A percentile compares a stretch with the other conserved stretches of the same genome.
These are phyloP conservation scores for Nakazawaea pomicola DNA, from an alignment of 805 yeast species.

Conservation along the genomic window DNA sequence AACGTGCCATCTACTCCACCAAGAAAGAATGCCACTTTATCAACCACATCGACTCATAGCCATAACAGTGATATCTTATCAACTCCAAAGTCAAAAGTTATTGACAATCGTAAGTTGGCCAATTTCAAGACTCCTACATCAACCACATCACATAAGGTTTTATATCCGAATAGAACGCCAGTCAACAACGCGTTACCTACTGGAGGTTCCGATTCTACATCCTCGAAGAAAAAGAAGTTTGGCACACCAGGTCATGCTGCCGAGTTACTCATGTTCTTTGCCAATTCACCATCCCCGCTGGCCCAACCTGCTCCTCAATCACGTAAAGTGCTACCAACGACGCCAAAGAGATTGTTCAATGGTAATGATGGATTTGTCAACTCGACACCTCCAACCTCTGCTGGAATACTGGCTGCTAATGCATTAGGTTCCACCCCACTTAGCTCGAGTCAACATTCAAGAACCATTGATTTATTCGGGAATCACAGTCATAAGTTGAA, in stretches of 20 bases:
- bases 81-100: conserved; percentile 25
- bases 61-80: conserved; percentile 23
- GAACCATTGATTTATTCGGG: conserved; percentile 7
- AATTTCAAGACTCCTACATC: conserved; percentile 25
- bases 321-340: conserved; percentile 9
- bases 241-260: conserved; percentile 58
- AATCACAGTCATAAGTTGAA: neutral
- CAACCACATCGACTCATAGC: conserved; percentile 16
- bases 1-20: conserved; percentile 17
- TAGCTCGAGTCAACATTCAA: conserved; percentile 7
- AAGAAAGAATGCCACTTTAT: conserved; percentile 27
- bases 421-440: conserved; percentile 13
- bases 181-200: neutral
- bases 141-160: conserved; percentile 6
- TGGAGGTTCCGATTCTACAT: no score
- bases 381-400: conserved; percentile 13
- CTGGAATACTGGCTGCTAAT: conserved; percentile 11
- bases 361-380: neutral
- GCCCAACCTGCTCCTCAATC: conserved; percentile 4
- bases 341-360: conserved; percentile 12
- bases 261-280: conserved; percentile 71
- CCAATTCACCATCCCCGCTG: conserved; percentile 58
- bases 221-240: conserved; percentile 27
- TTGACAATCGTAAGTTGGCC: conserved; percentile 1
- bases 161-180: conserved; percentile 6